Evolutionary conservation across 2,329 filamentous ascomycete genomes (phyloP), one percentile per base, ranked within the genome.

Genomic region (Penicillium janthinellum): DNA sequence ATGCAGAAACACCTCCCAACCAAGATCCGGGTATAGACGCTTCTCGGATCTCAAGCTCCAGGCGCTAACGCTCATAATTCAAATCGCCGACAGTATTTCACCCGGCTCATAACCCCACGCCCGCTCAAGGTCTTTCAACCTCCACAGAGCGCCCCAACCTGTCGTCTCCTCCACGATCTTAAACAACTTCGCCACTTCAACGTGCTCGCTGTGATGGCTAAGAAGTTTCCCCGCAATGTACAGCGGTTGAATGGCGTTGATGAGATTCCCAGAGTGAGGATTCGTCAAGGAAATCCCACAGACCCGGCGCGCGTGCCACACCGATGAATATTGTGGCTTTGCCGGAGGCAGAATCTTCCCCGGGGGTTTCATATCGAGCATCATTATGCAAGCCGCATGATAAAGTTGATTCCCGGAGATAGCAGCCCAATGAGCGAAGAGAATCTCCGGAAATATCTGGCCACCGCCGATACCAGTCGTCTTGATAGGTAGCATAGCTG

Each of bases 351-450:
- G 34, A 0, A 56, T 70, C 47, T 62, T 73, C 58, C 67, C 72
- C 1, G 55, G 58, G 3, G 81, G 79, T 56, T 74, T 77, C 38
- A 76, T 74, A 25, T 77, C 76, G 0, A 86, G 72, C 17, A 86
- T 76, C 35, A 85, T 68, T 8, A 84, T 79, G 60, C 79, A 82
- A 3, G 81, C 78, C 0, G 83, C 83, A 64, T 86, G 83, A 52
- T 85, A 83, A 0, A 85, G 72, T 62, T 85, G 83, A 48, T 83
- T 85, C 0, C 80, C 79, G 0, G 83, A 85, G 20, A 86, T 85
- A 5, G 81, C 83, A 0, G 82, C 80, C 75, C 78, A 82, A 59
- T 83, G 79, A 1, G 78, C 72, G 67, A 82, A 86, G 0, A 85
- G 74, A 3, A 84, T 79, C 54, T 81, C 76, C 0, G 82, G 82